These are phyloP conservation scores for Luzula sylvatica DNA, from an alignment of 176 grass and related monocot genomes.

Conservation along the genomic window DNA sequence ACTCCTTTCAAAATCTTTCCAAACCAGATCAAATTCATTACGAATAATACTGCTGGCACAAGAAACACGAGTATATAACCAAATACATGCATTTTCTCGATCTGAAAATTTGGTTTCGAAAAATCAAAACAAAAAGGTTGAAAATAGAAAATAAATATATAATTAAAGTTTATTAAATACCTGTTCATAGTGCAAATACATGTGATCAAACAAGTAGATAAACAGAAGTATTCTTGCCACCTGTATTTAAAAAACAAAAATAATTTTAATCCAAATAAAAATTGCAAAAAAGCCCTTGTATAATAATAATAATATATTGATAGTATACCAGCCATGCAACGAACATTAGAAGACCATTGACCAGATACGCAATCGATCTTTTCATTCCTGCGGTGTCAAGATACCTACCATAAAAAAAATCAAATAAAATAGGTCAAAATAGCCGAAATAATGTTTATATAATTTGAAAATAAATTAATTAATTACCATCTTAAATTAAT, in stretches of 20 bases:
- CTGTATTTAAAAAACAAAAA: slow-evolving; percentile 31
- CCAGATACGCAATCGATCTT: slow-evolving; percentile 81
- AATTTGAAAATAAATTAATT: slow-evolving; percentile 28
- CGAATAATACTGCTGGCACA: slow-evolving; percentile 61
- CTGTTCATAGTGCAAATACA: slow-evolving; percentile 78
- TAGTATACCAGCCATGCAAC: slow-evolving; percentile 89
- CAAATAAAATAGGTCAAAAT: slow-evolving; percentile 10
- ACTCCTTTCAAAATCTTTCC: slow-evolving; percentile 90
- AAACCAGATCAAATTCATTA: slow-evolving; percentile 92
- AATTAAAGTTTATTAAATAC: slow-evolving; percentile 49
- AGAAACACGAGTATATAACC: slow-evolving; percentile 51
- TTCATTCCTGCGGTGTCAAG: slow-evolving; percentile 93
- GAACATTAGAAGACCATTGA: slow-evolving; percentile 83
- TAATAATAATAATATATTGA: slow-evolving; percentile 7
- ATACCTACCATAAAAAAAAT: slow-evolving; percentile 56
- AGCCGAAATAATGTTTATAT: slow-evolving; percentile 4
- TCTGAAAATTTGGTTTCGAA: slow-evolving; percentile 34
- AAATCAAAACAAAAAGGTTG: slow-evolving; percentile 6
- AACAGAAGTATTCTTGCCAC: slow-evolving; percentile 84
- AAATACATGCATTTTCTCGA: slow-evolving; percentile 53
- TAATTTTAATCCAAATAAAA: background rate
- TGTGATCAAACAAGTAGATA: slow-evolving; percentile 85
- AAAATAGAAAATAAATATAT: background rate
- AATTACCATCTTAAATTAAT: slow-evolving; percentile 94
- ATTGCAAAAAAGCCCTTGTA: too few relatives aligned